Evolutionary conservation across 345 rosid species (phyloP).

Genomic region (Corymbia maculata): DNA sequence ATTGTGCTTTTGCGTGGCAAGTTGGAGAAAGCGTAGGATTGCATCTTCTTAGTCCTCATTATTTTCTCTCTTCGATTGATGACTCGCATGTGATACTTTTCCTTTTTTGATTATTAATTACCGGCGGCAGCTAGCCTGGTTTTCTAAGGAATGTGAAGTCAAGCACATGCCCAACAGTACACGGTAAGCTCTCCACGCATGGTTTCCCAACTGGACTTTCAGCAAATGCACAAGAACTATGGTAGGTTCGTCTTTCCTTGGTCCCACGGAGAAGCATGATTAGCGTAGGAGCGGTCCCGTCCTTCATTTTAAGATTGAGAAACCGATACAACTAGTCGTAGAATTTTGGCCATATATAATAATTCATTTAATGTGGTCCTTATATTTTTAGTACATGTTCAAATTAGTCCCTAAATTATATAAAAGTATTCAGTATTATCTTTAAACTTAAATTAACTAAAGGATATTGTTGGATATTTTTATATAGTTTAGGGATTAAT

Average conservation of each 20-base stretch:
- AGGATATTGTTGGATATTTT: too few species aligned
- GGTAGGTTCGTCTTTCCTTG: neutral
- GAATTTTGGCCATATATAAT: too few species aligned
- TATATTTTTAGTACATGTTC: neutral
- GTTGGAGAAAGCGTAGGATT: neutral
- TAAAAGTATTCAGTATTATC: too few species aligned
- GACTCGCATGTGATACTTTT: neutral
- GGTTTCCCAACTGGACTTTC: neutral
- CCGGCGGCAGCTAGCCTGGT: neutral
- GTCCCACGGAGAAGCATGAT: neutral
- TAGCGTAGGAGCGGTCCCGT: neutral
- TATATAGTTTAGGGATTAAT: neutral
- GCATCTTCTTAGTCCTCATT: neutral
- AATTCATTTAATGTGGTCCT: neutral
- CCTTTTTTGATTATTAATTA: neutral
- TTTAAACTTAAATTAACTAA: rapidly evolving
- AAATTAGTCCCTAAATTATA: too few species aligned
- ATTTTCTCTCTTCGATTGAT: neutral
- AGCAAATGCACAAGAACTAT: neutral
- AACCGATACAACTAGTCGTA: too few species aligned
- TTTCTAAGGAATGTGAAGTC: neutral
- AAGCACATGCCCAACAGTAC: neutral
- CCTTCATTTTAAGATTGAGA: neutral
- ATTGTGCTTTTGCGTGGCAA: neutral
- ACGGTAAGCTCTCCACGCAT: neutral